These are phyloP conservation scores for Jamesozyma lodderae DNA, from an alignment of 805 yeast species.

Conservation along the genomic window DNA sequence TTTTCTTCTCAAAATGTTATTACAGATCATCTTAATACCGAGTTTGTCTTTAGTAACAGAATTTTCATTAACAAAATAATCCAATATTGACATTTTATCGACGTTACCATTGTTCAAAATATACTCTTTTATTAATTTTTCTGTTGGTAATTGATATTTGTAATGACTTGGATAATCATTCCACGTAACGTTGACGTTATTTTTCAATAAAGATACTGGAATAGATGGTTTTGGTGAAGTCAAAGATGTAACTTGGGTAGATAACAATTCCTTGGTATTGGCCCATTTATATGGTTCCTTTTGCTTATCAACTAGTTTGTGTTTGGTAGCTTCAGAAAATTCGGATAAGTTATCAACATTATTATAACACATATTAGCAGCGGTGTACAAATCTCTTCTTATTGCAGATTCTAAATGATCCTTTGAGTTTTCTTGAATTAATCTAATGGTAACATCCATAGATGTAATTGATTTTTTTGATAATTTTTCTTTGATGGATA, in stretches of 20 bases:
- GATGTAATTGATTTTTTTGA: constrained; percentile 69
- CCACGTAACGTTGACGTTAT: constrained; percentile 31
- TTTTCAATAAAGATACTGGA: constrained; percentile 26
- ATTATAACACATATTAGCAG: constrained; percentile 60
- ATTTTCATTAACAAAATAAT: constrained; percentile 40
- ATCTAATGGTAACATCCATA: constrained; percentile 58
- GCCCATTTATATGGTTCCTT: constrained; percentile 44
- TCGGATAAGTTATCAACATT: constrained; percentile 37
- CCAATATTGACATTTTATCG: constrained; percentile 56
- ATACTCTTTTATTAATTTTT: constrained; percentile 51
- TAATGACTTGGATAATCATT: constrained; percentile 34
- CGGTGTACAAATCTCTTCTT: constrained; percentile 63
- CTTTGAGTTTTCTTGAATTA: constrained; percentile 51
- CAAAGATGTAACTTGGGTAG: constrained; percentile 15
- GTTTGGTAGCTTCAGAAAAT: constrained; percentile 60
- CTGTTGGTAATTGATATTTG: constrained; percentile 69
- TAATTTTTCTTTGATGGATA: constrained; percentile 45
- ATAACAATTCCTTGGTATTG: constrained; percentile 16
- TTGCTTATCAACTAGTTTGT: constrained; percentile 52
- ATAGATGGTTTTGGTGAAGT: constrained; percentile 28
- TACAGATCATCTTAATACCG: constrained; percentile 17
- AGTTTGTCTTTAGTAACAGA: constrained; percentile 20
- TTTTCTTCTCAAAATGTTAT: constrained; percentile 9
- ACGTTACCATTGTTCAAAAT: constrained; percentile 37
- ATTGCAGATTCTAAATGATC: constrained; percentile 58